These are phyloP conservation scores for Coleophoma crateriformis DNA, from an alignment of 2,329 filamentous ascomycete genomes.

Conservation along the genomic window DNA sequence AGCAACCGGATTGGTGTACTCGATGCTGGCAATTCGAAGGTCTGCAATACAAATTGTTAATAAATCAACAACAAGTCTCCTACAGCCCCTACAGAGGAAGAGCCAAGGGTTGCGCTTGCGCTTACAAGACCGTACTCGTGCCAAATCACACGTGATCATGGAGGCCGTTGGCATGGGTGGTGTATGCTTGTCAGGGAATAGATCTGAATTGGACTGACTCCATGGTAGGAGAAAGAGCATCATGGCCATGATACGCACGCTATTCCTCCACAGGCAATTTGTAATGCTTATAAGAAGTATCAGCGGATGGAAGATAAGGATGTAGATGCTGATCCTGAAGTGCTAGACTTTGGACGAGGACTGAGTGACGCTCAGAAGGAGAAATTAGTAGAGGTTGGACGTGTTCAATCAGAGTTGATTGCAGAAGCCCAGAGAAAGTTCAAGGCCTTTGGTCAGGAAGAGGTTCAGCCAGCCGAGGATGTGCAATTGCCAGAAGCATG, in stretches of 20 bases:
- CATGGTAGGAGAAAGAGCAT: constrained; percentile 9
- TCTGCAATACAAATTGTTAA: not conserved
- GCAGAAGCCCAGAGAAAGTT: constrained; percentile 14
- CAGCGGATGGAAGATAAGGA: constrained; percentile 20
- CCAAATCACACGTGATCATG: not conserved
- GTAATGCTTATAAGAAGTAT: constrained; percentile 26
- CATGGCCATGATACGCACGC: constrained; percentile 25
- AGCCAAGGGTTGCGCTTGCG: not conserved
- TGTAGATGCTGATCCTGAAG: constrained; percentile 18
- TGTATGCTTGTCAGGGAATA: not conserved
- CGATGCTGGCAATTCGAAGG: not conserved
- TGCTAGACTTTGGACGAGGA: constrained; percentile 23
- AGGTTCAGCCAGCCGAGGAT: not conserved
- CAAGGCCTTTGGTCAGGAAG: not conserved
- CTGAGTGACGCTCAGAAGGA: constrained; percentile 20
- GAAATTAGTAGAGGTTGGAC: constrained; percentile 14
- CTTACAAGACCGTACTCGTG: not conserved
- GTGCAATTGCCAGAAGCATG: constrained; percentile 9
- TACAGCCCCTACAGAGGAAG: not conserved
- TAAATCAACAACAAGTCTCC: not conserved
- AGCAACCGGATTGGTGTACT: not conserved
- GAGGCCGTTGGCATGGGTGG: not conserved
- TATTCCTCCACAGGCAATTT: constrained; percentile 25
- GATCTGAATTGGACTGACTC: not conserved
- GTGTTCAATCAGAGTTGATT: constrained; percentile 17